Percentiles rank a stretch among this genome's conserved stretches.
These are phyloP conservation scores for Penicillium capsulatum DNA, from an alignment of 2,329 filamentous ascomycete genomes.

Conservation along the genomic window DNA sequence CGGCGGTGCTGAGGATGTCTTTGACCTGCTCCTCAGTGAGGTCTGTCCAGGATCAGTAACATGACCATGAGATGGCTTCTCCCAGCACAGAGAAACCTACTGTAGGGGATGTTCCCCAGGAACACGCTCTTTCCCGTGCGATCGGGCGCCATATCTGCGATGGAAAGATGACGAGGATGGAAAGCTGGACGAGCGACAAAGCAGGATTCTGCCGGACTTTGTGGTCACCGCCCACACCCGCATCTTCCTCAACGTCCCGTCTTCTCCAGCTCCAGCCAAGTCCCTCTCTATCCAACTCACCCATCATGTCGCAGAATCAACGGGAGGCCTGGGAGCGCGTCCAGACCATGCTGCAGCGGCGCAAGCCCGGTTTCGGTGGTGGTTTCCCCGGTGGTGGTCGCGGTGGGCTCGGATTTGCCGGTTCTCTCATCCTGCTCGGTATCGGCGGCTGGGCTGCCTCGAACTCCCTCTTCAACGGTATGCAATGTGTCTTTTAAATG, in stretches of 20 bases:
- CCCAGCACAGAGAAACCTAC: conserved; percentile 49
- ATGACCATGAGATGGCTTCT: not conserved
- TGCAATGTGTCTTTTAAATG: conserved; percentile 9
- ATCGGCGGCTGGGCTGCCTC: conserved; percentile 40
- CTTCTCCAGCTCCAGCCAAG: conserved; percentile 20
- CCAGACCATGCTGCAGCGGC: conserved; percentile 57
- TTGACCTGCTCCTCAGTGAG: conserved; percentile 94
- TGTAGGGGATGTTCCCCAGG: conserved; percentile 59
- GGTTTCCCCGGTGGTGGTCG: conserved; percentile 53
- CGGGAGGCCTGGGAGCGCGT: conserved; percentile 64
- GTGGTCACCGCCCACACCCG: conserved; percentile 19
- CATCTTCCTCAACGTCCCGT: conserved; percentile 26
- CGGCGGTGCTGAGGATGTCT: conserved; percentile 86
- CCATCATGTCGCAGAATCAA: conserved; percentile 52
- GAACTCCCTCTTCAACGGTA: conserved; percentile 67
- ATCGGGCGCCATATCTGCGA: conserved; percentile 42
- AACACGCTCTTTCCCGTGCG: conserved; percentile 46
- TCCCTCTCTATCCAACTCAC: conserved; percentile 17
- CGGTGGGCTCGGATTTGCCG: conserved; percentile 53
- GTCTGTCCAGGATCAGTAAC: conserved; percentile 52
- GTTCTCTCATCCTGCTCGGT: conserved; percentile 52
- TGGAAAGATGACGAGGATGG: conserved; percentile 5
- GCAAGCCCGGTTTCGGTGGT: conserved; percentile 37
- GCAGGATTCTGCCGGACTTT: conserved; percentile 29
- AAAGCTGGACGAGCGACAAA: conserved; percentile 13